These are phyloP conservation scores for Aspergillus hiratsukae DNA, from an alignment of 2,329 filamentous ascomycete genomes.

Conservation along the genomic window DNA sequence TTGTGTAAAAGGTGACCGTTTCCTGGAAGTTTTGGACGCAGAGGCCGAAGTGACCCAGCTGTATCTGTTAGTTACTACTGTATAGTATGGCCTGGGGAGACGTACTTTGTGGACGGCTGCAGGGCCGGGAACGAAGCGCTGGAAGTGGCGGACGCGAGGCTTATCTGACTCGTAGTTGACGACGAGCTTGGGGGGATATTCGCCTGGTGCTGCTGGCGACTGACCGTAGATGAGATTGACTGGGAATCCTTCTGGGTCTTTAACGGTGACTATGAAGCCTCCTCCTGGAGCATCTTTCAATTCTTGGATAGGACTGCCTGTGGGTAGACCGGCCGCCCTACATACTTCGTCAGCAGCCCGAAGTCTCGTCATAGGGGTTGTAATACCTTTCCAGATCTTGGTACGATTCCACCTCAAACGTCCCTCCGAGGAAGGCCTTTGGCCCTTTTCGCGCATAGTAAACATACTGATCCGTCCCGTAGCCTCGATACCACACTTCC, in stretches of 20 bases:
- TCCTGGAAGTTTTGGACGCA: conserved; percentile 23
- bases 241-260: conserved; percentile 39
- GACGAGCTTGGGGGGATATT: conserved; percentile 17
- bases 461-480: conserved; percentile 17
- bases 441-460: conserved; percentile 18
- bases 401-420: conserved; percentile 40
- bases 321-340: conserved; percentile 21
- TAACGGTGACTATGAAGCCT: conserved; percentile 34
- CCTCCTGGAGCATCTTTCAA: conserved; percentile 36
- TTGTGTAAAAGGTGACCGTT: conserved; percentile 25
- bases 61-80: background rate
- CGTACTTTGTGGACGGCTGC: conserved; percentile 30
- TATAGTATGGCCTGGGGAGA: background rate
- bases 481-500: conserved; percentile 17
- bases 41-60: conserved; percentile 28
- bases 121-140: conserved; percentile 27
- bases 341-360: background rate
- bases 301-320: conserved; percentile 27
- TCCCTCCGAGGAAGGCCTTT: conserved; percentile 34
- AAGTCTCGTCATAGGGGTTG: too few species aligned
- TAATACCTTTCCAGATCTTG: conserved; percentile 40
- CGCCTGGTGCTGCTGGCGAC: conserved; percentile 14
- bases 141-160: conserved; percentile 24
- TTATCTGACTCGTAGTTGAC: conserved; percentile 27
- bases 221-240: conserved; percentile 41